Percentiles rank a stretch among this genome's conserved stretches.
Evolutionary conservation across 768 basidiomycete species (phyloP).

Genomic region (Gloeopeniophorella convolvens): DNA sequence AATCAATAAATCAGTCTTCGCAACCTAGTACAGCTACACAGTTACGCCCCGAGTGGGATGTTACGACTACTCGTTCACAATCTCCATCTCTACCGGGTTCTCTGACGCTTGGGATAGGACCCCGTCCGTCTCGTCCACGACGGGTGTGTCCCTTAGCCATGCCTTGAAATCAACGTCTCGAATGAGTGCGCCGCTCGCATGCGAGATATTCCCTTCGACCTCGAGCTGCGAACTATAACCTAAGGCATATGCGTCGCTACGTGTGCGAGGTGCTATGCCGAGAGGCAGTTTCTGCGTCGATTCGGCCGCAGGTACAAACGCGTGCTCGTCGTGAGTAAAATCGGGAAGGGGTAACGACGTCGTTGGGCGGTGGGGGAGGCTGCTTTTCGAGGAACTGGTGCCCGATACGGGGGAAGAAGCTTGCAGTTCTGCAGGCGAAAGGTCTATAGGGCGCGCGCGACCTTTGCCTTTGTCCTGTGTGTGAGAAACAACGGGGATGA

Average conservation of each 20-base stretch:
- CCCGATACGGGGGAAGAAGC: constrained; percentile 35
- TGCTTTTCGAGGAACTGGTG: constrained; percentile 22
- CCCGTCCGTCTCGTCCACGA: constrained; percentile 23
- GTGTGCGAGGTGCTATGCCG: constrained; percentile 25
- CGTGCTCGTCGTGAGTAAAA: constrained; percentile 32
- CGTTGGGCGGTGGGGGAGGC: constrained; percentile 18
- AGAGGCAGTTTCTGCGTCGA: constrained; percentile 30
- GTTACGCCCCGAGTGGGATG: no score
- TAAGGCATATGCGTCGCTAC: no score
- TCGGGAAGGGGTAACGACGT: constrained; percentile 25
- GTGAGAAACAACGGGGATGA: constrained; percentile 9
- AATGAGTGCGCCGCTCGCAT: constrained; percentile 49
- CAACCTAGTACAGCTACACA: no score
- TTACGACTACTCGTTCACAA: no score
- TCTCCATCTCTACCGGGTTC: no score
- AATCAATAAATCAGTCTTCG: no score
- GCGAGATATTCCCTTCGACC: constrained; percentile 46
- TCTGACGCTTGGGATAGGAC: no score
- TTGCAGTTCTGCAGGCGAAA: constrained; percentile 4
- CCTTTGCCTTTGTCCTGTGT: not conserved
- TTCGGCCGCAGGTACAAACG: constrained; percentile 33
- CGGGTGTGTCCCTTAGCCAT: constrained; percentile 41
- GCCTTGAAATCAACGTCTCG: constrained; percentile 51
- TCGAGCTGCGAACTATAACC: constrained; percentile 56
- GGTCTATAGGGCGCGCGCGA: constrained; percentile 6